A percentile compares a stretch with the other conserved stretches of the same genome.
Conservation (phyloP, 768 basidiomycete genomes). For the Clitopilus passeckerianus region DNA sequence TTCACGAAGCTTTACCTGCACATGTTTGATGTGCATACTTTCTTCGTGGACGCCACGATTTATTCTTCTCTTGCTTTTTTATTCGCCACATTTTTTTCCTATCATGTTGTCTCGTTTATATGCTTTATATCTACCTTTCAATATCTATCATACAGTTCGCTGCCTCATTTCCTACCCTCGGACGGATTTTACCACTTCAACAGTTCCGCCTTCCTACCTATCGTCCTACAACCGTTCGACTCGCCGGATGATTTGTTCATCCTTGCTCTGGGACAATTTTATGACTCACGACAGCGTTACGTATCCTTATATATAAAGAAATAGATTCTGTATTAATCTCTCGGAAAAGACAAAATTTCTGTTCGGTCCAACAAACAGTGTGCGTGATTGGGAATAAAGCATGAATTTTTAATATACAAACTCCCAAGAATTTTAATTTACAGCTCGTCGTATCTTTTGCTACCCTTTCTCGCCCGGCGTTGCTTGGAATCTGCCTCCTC, state of each 20-base stretch:
- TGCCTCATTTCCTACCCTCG: slow-evolving; percentile 1
- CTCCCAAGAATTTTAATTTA: not conserved
- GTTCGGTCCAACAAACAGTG: not conserved
- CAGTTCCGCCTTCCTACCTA: too few species aligned
- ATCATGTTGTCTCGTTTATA: slow-evolving; percentile 1
- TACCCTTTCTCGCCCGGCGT: slow-evolving; percentile 9
- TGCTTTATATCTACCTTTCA: not conserved
- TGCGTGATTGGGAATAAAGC: not conserved
- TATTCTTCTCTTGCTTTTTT: slow-evolving; percentile 3
- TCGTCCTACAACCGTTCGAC: not conserved
- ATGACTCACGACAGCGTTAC: not conserved
- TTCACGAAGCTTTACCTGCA: not conserved
- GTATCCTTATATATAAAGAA: not conserved
- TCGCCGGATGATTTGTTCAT: not conserved
- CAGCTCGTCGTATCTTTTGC: slow-evolving; percentile 13
- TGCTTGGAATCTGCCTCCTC: slow-evolving; percentile 7
- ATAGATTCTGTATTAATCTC: not conserved
- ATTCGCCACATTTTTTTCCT: slow-evolving; percentile 1
- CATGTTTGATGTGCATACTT: slow-evolving; percentile 1
- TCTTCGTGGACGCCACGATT: slow-evolving; percentile 2
- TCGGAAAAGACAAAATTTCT: not conserved
- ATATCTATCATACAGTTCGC: slow-evolving; percentile 1
- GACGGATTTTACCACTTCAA: not conserved
- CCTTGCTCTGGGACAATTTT: not conserved
- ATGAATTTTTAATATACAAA: not conserved